phyloP scores from a whole-genome alignment of 2,329 filamentous ascomycete species.

The Trichoderma arundinaceum region DNA sequence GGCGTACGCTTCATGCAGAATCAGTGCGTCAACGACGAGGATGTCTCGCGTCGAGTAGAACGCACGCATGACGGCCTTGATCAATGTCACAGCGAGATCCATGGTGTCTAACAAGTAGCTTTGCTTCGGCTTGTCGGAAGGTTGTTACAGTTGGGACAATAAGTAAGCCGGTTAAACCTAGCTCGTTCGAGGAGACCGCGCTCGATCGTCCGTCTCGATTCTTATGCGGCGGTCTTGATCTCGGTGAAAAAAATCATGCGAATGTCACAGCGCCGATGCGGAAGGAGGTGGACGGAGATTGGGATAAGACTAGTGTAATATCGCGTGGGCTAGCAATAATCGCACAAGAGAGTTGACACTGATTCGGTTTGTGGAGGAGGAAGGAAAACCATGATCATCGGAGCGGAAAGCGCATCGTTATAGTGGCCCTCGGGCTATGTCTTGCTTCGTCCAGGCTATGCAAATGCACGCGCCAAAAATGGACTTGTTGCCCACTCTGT shows the following conservation, averaged over 20 bases:
- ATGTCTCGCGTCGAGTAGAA: conserved; percentile 88
- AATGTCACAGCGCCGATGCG: neutral
- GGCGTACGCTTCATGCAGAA: conserved; percentile 78
- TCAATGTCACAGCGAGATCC: conserved; percentile 72
- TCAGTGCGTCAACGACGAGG: conserved; percentile 82
- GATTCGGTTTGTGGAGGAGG: neutral
- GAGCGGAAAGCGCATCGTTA: conserved; percentile 13
- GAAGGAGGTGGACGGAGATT: neutral
- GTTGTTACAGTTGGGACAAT: neutral
- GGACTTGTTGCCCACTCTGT: neutral
- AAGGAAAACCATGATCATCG: conserved; percentile 5
- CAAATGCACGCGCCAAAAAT: neutral
- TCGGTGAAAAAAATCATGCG: neutral
- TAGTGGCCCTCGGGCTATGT: neutral
- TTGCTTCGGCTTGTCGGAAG: neutral
- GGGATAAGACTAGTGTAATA: neutral
- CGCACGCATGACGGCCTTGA: conserved; percentile 83
- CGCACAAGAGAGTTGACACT: neutral
- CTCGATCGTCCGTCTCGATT: neutral
- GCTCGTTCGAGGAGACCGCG: neutral
- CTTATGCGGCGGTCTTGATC: neutral
- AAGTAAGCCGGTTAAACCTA: no score
- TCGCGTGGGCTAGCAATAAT: neutral
- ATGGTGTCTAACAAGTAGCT: conserved; percentile 41
- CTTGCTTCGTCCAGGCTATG: conserved; percentile 1